phyloP scores from a whole-genome alignment of 2,329 filamentous ascomycete species.

The Calonectria montana region DNA sequence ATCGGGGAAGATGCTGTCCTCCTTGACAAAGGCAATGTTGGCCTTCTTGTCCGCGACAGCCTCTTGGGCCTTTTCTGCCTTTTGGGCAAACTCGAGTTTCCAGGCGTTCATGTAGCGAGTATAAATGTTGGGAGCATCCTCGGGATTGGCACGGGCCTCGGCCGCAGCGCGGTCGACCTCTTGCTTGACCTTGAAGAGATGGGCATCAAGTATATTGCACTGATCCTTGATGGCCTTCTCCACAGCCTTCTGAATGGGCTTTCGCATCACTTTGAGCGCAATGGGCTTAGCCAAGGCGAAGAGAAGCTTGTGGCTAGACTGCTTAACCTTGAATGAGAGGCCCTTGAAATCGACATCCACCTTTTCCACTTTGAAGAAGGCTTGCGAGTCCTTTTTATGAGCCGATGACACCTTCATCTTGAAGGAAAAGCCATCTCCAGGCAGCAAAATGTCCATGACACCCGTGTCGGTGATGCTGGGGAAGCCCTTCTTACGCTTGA shows the following conservation, averaged over 20 bases:
- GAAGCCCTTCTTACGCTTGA: slow-evolving; percentile 96
- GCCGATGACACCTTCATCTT: slow-evolving; percentile 89
- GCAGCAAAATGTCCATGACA: slow-evolving; percentile 88
- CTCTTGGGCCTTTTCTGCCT: slow-evolving; percentile 80
- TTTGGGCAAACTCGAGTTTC: slow-evolving; percentile 78
- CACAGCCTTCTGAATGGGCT: slow-evolving; percentile 85
- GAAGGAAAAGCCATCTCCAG: slow-evolving; percentile 90
- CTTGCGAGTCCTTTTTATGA: slow-evolving; percentile 77
- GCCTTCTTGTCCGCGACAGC: slow-evolving; percentile 74
- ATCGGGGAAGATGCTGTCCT: slow-evolving; percentile 90
- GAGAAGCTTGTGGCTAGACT: slow-evolving; percentile 94
- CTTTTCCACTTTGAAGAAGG: slow-evolving; percentile 96
- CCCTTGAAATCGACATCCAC: slow-evolving; percentile 85
- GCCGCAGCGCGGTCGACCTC: slow-evolving; percentile 81
- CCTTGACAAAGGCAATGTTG: slow-evolving; percentile 67
- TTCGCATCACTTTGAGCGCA: slow-evolving; percentile 84
- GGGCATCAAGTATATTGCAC: slow-evolving; percentile 78
- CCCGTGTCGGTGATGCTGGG: slow-evolving; percentile 88
- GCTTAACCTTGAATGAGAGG: slow-evolving; percentile 88
- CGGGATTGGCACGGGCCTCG: slow-evolving; percentile 69
- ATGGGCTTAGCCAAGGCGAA: slow-evolving; percentile 90
- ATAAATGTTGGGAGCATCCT: slow-evolving; percentile 85
- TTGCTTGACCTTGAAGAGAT: slow-evolving; percentile 81
- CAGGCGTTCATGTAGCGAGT: slow-evolving; percentile 82
- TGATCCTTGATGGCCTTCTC: slow-evolving; percentile 91